Evolutionary conservation across 306 rosid genomes (phyloP).

Genomic region (Malus sylvestris): DNA sequence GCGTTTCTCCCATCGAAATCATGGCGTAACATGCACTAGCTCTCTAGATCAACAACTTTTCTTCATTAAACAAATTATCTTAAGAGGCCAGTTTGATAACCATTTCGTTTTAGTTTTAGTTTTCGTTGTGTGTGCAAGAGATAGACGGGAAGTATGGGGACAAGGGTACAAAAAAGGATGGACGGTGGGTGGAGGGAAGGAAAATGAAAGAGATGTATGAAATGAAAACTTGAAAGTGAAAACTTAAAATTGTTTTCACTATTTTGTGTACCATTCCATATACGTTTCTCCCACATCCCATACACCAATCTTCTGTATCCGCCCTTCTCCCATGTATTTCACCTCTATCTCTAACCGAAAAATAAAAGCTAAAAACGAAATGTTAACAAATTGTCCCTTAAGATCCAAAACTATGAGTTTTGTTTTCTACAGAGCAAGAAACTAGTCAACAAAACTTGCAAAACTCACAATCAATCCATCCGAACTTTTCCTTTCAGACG

Average conservation of each 20-base stretch:
- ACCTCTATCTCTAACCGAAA: background rate
- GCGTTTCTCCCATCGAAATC: background rate
- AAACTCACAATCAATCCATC: conserved; percentile 3
- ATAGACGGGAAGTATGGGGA: too few species aligned
- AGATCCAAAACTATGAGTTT: background rate
- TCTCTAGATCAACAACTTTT: background rate
- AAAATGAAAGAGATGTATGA: too few species aligned
- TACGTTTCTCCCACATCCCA: background rate
- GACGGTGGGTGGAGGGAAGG: too few species aligned
- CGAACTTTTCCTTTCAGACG: background rate
- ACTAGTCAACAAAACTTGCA: background rate
- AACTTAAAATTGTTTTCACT: too few species aligned
- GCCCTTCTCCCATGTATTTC: background rate
- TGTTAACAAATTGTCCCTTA: background rate
- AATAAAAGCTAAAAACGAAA: too few species aligned
- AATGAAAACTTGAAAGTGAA: too few species aligned
- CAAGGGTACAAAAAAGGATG: too few species aligned
- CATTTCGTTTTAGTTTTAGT: background rate
- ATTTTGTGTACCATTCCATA: too few species aligned
- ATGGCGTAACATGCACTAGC: background rate
- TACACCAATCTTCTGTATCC: background rate
- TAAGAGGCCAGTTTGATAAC: background rate
- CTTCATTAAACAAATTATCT: background rate
- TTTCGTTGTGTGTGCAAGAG: too few species aligned
- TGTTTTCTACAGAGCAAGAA: background rate